Conservation (phyloP, 805 yeast genomes). For the Metschnikowia lochheadii region DNA sequence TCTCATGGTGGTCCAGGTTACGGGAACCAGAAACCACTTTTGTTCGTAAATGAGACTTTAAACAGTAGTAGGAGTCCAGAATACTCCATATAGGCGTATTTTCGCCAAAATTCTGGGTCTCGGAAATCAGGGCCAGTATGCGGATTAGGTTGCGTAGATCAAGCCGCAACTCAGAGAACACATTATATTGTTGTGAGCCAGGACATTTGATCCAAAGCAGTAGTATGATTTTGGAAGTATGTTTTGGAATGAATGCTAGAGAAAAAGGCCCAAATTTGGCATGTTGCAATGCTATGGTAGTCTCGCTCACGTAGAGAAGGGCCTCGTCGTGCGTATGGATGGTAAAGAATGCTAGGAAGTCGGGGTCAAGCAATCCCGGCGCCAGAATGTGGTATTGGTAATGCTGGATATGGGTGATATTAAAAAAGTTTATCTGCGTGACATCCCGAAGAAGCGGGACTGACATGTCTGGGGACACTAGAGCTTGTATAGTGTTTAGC, state of each 20-base stretch:
- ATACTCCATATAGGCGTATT: constrained; percentile 15
- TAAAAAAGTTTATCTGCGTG: constrained; percentile 1
- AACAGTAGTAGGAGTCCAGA: constrained; percentile 6
- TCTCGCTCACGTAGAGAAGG: constrained; percentile 33
- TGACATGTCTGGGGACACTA: not conserved
- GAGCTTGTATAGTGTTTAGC: not conserved
- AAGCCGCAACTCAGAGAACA: constrained; percentile 6
- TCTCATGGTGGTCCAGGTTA: not conserved
- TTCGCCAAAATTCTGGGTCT: not conserved
- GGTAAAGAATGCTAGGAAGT: constrained; percentile 20
- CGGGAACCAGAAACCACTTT: not conserved
- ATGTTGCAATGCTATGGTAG: constrained; percentile 16
- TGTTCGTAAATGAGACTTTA: constrained; percentile 4
- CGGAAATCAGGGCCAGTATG: not conserved
- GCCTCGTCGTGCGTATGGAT: constrained; percentile 18
- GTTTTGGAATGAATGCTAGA: constrained; percentile 19
- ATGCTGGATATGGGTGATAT: not conserved
- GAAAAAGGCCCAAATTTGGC: constrained; percentile 28
- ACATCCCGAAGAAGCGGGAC: constrained; percentile 4
- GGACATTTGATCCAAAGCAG: constrained; percentile 7
- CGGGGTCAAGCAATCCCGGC: not conserved
- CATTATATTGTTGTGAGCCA: not conserved
- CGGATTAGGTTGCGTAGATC: constrained; percentile 9
- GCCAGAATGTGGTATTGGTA: not conserved
- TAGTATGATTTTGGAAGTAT: constrained; percentile 1